These are phyloP conservation scores for Pyricularia pennisetigena DNA, from an alignment of 2,329 filamentous ascomycete genomes.

Conservation along the genomic window DNA sequence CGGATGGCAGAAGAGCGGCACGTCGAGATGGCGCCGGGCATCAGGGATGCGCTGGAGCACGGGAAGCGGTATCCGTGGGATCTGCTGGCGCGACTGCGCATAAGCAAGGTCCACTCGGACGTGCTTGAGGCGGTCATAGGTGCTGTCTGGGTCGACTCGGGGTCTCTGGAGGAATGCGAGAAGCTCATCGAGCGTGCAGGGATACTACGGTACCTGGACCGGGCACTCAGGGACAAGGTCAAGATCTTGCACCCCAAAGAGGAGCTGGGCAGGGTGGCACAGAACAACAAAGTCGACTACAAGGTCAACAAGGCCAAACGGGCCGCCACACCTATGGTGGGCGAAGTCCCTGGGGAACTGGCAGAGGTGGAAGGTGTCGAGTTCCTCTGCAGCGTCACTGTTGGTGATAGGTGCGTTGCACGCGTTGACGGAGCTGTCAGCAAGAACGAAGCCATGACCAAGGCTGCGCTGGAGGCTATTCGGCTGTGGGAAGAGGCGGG, in stretches of 20 bases:
- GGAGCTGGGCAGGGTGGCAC: constrained; percentile 50
- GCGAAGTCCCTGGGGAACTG: background rate
- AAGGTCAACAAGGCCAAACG: constrained; percentile 14
- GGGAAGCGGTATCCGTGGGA: constrained; percentile 66
- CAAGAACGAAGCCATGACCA: constrained; percentile 42
- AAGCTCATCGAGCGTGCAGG: constrained; percentile 53
- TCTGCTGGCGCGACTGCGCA: constrained; percentile 51
- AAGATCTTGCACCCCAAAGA: constrained; percentile 58
- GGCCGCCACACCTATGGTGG: background rate
- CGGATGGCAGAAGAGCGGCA: constrained; percentile 33
- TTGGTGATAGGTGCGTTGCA: constrained; percentile 37
- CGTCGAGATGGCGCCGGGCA: constrained; percentile 30
- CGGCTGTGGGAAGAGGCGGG: constrained; percentile 10
- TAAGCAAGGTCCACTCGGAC: constrained; percentile 75
- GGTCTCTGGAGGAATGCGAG: constrained; percentile 48
- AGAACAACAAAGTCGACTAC: constrained; percentile 44
- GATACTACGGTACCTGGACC: constrained; percentile 50
- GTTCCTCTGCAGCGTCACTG: constrained; percentile 35
- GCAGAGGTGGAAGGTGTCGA: constrained; percentile 3
- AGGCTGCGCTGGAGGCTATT: constrained; percentile 44
- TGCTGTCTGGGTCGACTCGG: constrained; percentile 75
- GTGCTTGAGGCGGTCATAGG: constrained; percentile 73
- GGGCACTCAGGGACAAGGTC: constrained; percentile 49
- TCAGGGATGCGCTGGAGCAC: constrained; percentile 39
- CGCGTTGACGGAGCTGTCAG: constrained; percentile 34